Evolutionary conservation across 148 eudicot species (phyloP), one percentile per base, ranked within the genome.

Genomic region (Bassia scoparia): DNA sequence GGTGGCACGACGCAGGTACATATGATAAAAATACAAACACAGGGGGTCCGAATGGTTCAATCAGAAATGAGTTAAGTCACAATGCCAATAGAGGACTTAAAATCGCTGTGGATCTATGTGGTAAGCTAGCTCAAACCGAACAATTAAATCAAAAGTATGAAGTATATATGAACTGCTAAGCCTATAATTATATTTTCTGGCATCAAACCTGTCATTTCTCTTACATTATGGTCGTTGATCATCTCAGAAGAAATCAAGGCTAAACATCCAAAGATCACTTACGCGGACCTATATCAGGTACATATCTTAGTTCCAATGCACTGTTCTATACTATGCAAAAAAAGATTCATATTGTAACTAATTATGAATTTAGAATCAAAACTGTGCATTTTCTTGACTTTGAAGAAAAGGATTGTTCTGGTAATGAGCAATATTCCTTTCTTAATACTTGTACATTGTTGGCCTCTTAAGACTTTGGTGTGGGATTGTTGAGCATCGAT

Each of bases 1-100:
- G 97, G 82, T 94, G 97, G 97, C 97, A 91, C 70, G 96, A 94
- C 68, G 96, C 97, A 26, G 97, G 98, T 5, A 91, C 97, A 38
- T 91, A 89, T 49, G 90, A 91, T 70, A 91, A 84, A n/a, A 83
- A 81, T 70, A 77, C 96, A 4, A 94, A 83, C 71, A 85, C 96
- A n/a, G 98, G 98, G 69, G 98, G 98, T 73, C 96, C 98, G 30
- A 88, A 91, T 81, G 97, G 96, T 31, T 94, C 98, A 4, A 89
- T 94, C 58, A 89, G 89, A 78, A 85, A 81, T 48, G 86, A 94
- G 88, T 72, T 77, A 76, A 84, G 67, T 46, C 93, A 87, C 49
- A 70, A 55, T 12, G 87, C 91, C 35, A 94, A 91, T 70, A 76
- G 59, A 11, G 97, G 98, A 38, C 81, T 94, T 50, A 82, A 84